These are phyloP conservation scores for Boletus smithii DNA, from an alignment of 1,284 basidiomycete genomes.

Conservation along the genomic window DNA sequence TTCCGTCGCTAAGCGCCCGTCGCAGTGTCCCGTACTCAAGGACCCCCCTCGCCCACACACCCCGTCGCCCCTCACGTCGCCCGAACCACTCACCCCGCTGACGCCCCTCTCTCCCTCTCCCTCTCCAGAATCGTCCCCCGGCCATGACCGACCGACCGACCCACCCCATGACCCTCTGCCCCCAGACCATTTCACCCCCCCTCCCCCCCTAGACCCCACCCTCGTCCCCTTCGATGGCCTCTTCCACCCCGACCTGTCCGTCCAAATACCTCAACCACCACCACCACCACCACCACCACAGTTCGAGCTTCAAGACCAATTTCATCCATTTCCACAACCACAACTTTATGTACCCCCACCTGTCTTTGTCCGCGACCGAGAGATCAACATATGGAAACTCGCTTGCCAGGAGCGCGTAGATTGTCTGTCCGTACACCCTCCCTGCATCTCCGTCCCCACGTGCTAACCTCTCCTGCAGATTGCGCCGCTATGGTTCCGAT, in stretches of 20 bases:
- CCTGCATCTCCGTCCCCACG: not conserved
- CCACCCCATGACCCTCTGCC: conserved; percentile 1
- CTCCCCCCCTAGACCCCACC: not conserved
- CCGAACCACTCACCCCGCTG: conserved; percentile 21
- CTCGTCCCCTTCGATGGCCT: conserved; percentile 10
- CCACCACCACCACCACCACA: conserved; percentile 21
- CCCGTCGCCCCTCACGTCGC: not conserved
- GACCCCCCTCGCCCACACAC: not conserved
- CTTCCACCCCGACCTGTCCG: conserved; percentile 12
- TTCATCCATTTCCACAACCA: conserved; percentile 24
- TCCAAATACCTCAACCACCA: conserved; percentile 5
- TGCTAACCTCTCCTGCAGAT: conserved; percentile 13
- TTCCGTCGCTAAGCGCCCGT: not conserved
- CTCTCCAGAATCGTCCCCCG: conserved; percentile 20
- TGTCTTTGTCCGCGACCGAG: conserved; percentile 31
- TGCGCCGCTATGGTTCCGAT: conserved; percentile 32
- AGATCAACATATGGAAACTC: conserved; percentile 35
- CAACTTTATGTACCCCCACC: conserved; percentile 31
- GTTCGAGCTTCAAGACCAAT: conserved; percentile 27
- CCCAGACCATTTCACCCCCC: too few species aligned
- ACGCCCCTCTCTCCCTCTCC: conserved; percentile 25
- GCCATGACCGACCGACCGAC: conserved; percentile 24
- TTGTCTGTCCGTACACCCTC: conserved; percentile 26
- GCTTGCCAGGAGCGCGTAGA: conserved; percentile 35
- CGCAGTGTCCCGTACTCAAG: not conserved